A percentile compares a stretch with the other conserved stretches of the same genome.
Conservation (phyloP, 257 asterid species). For the Marsdenia floribunda region DNA sequence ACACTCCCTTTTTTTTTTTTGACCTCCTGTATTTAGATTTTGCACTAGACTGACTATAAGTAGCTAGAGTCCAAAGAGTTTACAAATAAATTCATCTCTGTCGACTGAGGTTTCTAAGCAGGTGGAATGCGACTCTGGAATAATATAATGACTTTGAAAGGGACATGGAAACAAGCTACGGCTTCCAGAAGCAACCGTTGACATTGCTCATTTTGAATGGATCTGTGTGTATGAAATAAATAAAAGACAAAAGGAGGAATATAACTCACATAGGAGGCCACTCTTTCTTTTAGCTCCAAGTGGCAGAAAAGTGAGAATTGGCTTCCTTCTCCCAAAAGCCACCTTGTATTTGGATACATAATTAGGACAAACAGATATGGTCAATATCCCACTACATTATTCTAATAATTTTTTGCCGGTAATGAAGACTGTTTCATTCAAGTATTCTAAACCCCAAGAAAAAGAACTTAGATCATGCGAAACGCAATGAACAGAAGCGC, state of each 20-base stretch:
- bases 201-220: slow-evolving; percentile 14
- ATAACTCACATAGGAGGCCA: slow-evolving; percentile 38
- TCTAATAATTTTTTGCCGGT: slow-evolving; percentile 17
- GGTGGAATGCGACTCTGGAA: neutral
- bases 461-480: slow-evolving; percentile 15
- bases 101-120: neutral
- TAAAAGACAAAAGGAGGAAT: slow-evolving; percentile 4
- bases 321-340: slow-evolving; percentile 29
- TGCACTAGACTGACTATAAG: slow-evolving; percentile 6
- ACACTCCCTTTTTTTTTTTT: neutral
- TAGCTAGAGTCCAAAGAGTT: neutral
- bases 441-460: slow-evolving; percentile 8
- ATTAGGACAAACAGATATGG: slow-evolving; percentile 41
- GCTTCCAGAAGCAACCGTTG: slow-evolving; percentile 19
- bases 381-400: slow-evolving; percentile 23
- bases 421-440: slow-evolving; percentile 27
- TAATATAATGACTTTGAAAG: neutral
- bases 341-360: slow-evolving; percentile 25
- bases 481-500: slow-evolving; percentile 12
- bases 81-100: neutral
- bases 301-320: slow-evolving; percentile 56
- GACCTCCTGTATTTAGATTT: neutral
- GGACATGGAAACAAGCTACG: slow-evolving; percentile 7
- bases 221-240: slow-evolving; percentile 11
- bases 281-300: slow-evolving; percentile 63